Evolutionary conservation across 2,329 filamentous ascomycete genomes (phyloP).

Genomic region (Fusarium sp.): DNA sequence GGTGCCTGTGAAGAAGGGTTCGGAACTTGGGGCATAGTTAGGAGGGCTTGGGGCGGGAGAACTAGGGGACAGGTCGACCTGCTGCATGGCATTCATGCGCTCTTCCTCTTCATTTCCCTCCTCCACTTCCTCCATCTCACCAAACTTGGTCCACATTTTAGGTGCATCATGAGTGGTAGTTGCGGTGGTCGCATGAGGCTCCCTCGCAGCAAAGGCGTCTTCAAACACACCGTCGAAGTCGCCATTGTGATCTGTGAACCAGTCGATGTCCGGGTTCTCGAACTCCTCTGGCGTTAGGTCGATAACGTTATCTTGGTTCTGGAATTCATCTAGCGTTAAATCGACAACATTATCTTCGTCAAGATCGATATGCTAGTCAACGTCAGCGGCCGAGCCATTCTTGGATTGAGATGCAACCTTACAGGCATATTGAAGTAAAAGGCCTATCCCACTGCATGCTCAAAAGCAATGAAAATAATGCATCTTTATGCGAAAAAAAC

Average conservation of each 20-base stretch:
- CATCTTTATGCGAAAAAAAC: background rate
- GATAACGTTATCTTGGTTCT: constrained; percentile 2
- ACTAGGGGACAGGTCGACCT: constrained; percentile 8
- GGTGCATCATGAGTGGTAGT: background rate
- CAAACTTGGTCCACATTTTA: constrained; percentile 32
- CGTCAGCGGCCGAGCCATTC: background rate
- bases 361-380: constrained; percentile 5
- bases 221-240: constrained; percentile 16
- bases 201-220: constrained; percentile 6
- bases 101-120: constrained; percentile 3
- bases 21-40: background rate
- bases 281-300: constrained; percentile 4
- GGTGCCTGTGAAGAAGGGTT: constrained; percentile 1
- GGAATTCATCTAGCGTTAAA: constrained; percentile 1
- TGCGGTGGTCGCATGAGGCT: background rate
- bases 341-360: constrained; percentile 13
- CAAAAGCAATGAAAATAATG: background rate
- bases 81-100: constrained; percentile 2
- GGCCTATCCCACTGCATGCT: constrained; percentile 5
- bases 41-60: constrained; percentile 1
- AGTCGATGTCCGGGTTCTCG: background rate
- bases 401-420: background rate
- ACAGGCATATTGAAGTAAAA: constrained; percentile 22
- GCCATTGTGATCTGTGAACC: background rate
- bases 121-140: constrained; percentile 13